These are phyloP conservation scores for Aspergillus alliaceus DNA, from an alignment of 2,329 filamentous ascomycete genomes.

Conservation along the genomic window DNA sequence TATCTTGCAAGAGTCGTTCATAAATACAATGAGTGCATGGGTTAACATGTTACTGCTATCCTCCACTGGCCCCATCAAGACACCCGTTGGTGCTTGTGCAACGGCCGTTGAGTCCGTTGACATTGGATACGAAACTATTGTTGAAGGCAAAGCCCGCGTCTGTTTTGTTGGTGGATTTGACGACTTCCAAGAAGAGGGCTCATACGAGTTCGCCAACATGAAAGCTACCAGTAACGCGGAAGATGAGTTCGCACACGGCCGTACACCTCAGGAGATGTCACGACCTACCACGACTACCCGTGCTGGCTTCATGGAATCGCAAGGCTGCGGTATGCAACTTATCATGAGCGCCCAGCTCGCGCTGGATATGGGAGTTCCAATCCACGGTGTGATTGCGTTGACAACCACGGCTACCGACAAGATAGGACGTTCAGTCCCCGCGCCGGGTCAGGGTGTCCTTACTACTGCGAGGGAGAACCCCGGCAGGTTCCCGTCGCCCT, in stretches of 20 bases:
- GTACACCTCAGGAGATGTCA: slow-evolving; percentile 96
- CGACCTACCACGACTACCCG: slow-evolving; percentile 94
- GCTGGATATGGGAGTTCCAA: slow-evolving; percentile 97
- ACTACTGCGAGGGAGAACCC: slow-evolving; percentile 90
- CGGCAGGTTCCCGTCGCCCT: slow-evolving; percentile 89
- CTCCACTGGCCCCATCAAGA: slow-evolving; percentile 97
- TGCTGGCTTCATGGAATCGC: slow-evolving; percentile 99
- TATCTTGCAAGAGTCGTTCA: slow-evolving; percentile 98
- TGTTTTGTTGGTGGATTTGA: slow-evolving; percentile 99
- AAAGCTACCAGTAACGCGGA: slow-evolving; percentile 98
- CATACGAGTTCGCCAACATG: slow-evolving; percentile 99
- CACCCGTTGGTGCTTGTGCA: slow-evolving; percentile 94
- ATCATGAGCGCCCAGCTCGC: slow-evolving; percentile 98
- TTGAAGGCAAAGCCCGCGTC: slow-evolving; percentile 95
- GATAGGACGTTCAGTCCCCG: slow-evolving; percentile 95
- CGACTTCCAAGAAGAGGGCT: slow-evolving; percentile 98
- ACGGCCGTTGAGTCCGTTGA: slow-evolving; percentile 97
- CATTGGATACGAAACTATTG: slow-evolving; percentile 96
- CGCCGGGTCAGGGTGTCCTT: slow-evolving; percentile 93
- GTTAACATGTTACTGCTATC: slow-evolving; percentile 98
- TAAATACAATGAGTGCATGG: slow-evolving; percentile 99
- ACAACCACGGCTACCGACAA: slow-evolving; percentile 98
- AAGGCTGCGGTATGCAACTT: slow-evolving; percentile 96
- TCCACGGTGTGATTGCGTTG: slow-evolving; percentile 89
- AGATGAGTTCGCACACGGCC: slow-evolving; percentile 92